Evolutionary conservation across 139 green algal genomes (phyloP), one percentile per base, ranked within the genome.

Genomic region (Micractinium sp.): DNA sequence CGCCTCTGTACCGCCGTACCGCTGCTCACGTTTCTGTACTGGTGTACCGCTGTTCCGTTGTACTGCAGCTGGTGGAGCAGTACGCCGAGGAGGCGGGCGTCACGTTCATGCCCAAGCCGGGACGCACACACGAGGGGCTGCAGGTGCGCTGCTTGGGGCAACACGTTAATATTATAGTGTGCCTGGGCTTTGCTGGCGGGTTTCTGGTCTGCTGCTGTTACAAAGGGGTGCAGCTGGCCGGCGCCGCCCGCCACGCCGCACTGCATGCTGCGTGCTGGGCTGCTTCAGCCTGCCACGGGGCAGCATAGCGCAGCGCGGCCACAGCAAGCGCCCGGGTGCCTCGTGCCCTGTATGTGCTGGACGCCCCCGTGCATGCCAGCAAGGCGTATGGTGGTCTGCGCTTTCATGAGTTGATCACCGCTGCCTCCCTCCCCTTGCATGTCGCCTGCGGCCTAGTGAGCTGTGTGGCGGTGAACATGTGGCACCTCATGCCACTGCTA

Each of bases 21-120:
- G 63, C 67, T 18, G 47, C 47, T 31, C 22, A n/a, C 22, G 33
- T 35, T 12, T 31, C 0, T 53, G 3, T 29, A 31, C 13, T 23
- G 47, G 7, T 56, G 47, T 56, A 56, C 47, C 76, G 33, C 19
- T 56, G 9, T 25, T 19, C 5, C 2, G 5, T 15, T 74, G 0
- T 41, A 29, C 9, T 86, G 60, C 81, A 98, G 39, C 90, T 98
- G 53, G 92, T 98, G 47, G 91, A 95, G 89, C 83, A 85, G 5
- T 99, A 96, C 93, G 97, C 97, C 5, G 92, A 95, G 41, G 95
- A 99, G 82, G 91, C 95, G 29, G 95, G 96, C 31, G 74, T 99
- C 13, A 89, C 95, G 79, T 99, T 99, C 82, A 77, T 99, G 92
- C 98, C 98, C 25, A 97, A 97, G 90, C 91, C 91, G n/a, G 96